Base-by-base conservation (phyloP, 1,139 yeast genomes). In the Saccharomyces hybrid region DNA sequence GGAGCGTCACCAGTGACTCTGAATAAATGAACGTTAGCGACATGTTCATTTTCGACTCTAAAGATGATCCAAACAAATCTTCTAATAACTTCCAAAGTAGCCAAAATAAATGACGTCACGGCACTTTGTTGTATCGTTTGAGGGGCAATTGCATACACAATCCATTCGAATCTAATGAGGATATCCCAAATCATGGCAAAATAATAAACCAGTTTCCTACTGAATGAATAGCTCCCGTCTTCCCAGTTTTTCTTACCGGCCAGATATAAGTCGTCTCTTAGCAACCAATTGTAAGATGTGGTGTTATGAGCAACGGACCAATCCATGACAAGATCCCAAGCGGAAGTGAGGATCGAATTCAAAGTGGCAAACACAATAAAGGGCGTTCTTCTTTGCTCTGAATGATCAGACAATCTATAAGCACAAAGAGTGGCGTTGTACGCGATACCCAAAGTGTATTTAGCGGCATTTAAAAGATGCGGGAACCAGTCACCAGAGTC, bases 401-500 rank as follows among this genome's bases (percentile, higher is more conserved):
- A 63, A 12, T 71, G 70, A 47, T 83, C 78, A 2, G 66, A 59
- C 19, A 64, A 50, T 62, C 99, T 80, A 68, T 89, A 91, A 31
- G 86, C 74, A 72, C 96, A 87, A 60, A 93, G 75, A n/a, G 86
- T 75, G 64, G 83, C 80, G 70, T 88, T 85, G 71, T 88, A 89
- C 27, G 80, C 62, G 2, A 88, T 78, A 1, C 90, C 79, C 38
- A 86, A 72, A 0, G 79, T 66, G 68, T 91, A 93, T 69, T 93
- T 93, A 48, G 76, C 64, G 78, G 89, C 88, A 66, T 93, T 93
- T n/a, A 96, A 93, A 58, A 93, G 73, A 77, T 93, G 99, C 0
- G 99, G 99, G 67, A 93, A 95, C 87, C 91, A 85, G 65, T 91
- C 96, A 1, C 95, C 93, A 0, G 97, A 86, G 67, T 93, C 99